These are phyloP conservation scores for Globisporangium barbulae DNA, from an alignment of 352 stramenopile species.

Conservation along the genomic window DNA sequence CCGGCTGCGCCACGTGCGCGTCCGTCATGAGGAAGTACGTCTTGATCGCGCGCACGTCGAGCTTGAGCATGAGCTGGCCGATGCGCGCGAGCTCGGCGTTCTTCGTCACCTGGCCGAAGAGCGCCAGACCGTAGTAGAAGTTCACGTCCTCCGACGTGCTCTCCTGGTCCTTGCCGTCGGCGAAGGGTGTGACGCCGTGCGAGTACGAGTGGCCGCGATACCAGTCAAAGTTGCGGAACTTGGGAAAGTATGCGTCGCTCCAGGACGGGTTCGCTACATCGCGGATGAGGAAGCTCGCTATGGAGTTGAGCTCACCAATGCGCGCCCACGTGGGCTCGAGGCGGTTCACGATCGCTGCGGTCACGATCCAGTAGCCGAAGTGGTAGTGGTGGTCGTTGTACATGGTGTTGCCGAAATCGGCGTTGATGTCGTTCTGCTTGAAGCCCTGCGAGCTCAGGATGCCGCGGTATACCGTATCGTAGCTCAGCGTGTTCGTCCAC, in stretches of 20 bases:
- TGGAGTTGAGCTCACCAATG: constrained; percentile 47
- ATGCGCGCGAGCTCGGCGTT: constrained; percentile 36
- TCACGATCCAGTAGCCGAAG: constrained; percentile 72
- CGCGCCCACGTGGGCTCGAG: constrained; percentile 60
- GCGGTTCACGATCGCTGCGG: constrained; percentile 60
- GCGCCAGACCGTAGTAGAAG: constrained; percentile 48
- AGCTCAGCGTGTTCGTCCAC: constrained; percentile 63
- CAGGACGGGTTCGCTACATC: constrained; percentile 50
- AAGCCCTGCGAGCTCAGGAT: constrained; percentile 67
- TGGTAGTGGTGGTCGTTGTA: constrained; percentile 84
- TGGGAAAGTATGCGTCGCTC: constrained; percentile 54
- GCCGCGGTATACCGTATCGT: constrained; percentile 58
- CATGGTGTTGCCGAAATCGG: constrained; percentile 74
- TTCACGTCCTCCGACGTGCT: constrained; percentile 74
- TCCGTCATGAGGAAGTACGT: constrained; percentile 75
- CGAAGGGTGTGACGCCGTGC: constrained; percentile 54
- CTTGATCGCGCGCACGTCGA: constrained; percentile 46
- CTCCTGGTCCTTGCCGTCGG: constrained; percentile 68
- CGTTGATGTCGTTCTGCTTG: constrained; percentile 47
- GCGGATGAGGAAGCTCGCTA: constrained; percentile 41
- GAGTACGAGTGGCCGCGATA: constrained; percentile 73
- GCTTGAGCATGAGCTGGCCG: constrained; percentile 51
- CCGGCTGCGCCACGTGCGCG: constrained; percentile 48
- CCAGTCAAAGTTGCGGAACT: constrained; percentile 70
- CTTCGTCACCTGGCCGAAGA: constrained; percentile 47